Evolutionary conservation across 2,329 filamentous ascomycete species (phyloP).

Genomic region (Neofusicoccum kwambonambiense): DNA sequence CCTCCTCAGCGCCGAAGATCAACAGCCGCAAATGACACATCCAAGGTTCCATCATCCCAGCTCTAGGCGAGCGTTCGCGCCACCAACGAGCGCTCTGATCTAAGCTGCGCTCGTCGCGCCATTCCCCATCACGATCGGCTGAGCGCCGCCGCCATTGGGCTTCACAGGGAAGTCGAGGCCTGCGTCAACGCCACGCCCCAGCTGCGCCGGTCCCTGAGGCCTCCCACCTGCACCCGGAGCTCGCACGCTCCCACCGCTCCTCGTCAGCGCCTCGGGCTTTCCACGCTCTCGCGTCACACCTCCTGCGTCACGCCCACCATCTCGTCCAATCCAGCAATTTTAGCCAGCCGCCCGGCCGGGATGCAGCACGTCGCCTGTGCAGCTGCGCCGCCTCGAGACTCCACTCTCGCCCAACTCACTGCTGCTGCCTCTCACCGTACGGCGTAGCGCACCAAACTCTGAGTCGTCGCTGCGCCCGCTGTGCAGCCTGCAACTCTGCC

Average conservation of each 20-base stretch:
- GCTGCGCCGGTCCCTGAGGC: neutral
- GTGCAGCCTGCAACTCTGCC: neutral
- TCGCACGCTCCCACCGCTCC: slow-evolving; percentile 5
- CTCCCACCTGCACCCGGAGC: slow-evolving; percentile 3
- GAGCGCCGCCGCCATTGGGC: slow-evolving; percentile 2
- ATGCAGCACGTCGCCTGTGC: neutral
- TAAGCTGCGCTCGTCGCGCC: slow-evolving; percentile 9
- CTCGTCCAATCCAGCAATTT: slow-evolving; percentile 9
- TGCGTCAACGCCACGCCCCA: slow-evolving; percentile 13
- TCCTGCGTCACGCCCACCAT: neutral
- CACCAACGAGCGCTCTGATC: slow-evolving; percentile 14
- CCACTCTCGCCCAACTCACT: slow-evolving; percentile 2
- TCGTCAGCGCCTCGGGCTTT: neutral
- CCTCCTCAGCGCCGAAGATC: slow-evolving; percentile 5
- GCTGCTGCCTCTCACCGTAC: slow-evolving; percentile 10
- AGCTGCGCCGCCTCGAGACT: slow-evolving; percentile 14
- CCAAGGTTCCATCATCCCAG: slow-evolving; percentile 10
- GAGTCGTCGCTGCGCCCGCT: neutral
- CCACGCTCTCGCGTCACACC: slow-evolving; percentile 7
- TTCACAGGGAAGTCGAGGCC: slow-evolving; percentile 8
- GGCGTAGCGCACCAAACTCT: slow-evolving; percentile 1
- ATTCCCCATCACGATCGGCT: neutral
- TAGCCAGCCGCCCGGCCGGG: neutral
- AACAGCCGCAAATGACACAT: slow-evolving; percentile 10
- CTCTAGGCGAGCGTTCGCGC: slow-evolving; percentile 5